A percentile compares a stretch with the other conserved stretches of the same genome.
Evolutionary conservation across 2,329 filamentous ascomycete species (phyloP).

Genomic region (Aspergillus brasiliensis): DNA sequence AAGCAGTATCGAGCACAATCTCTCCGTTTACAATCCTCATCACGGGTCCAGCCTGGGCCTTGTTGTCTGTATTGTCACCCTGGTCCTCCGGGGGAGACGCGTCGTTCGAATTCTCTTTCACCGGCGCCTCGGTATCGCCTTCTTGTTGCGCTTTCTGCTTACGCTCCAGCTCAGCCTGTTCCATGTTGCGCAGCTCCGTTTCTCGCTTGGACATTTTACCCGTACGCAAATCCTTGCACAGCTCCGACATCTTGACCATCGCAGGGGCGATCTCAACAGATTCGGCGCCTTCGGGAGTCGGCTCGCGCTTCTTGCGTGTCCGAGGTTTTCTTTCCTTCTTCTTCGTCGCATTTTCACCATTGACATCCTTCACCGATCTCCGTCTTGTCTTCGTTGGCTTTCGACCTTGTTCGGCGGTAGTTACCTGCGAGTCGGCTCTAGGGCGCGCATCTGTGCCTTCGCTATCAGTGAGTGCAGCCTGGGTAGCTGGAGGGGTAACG

Average conservation of each 20-base stretch:
- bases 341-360: slow-evolving; percentile 28
- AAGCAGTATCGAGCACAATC: slow-evolving; percentile 56
- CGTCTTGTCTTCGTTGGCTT: slow-evolving; percentile 27
- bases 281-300: slow-evolving; percentile 53
- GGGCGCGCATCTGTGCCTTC: slow-evolving; percentile 23
- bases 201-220: slow-evolving; percentile 62
- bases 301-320: slow-evolving; percentile 39
- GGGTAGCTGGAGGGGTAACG: slow-evolving; percentile 29
- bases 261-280: slow-evolving; percentile 55
- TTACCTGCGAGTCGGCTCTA: slow-evolving; percentile 22
- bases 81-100: slow-evolving; percentile 24
- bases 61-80: slow-evolving; percentile 25
- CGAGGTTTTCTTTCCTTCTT: slow-evolving; percentile 28
- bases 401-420: slow-evolving; percentile 23
- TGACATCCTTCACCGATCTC: slow-evolving; percentile 27
- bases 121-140: slow-evolving; percentile 23
- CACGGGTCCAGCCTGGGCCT: slow-evolving; percentile 45
- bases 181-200: slow-evolving; percentile 58
- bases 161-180: slow-evolving; percentile 56
- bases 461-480: slow-evolving; percentile 19
- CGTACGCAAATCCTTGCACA: slow-evolving; percentile 56
- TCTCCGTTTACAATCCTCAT: slow-evolving; percentile 60
- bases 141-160: slow-evolving; percentile 44
- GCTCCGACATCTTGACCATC: slow-evolving; percentile 59
- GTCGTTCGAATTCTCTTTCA: slow-evolving; percentile 32